Evolutionary conservation across 2,329 filamentous ascomycete species (phyloP).

Genomic region (Stemphylium vesicarium): DNA sequence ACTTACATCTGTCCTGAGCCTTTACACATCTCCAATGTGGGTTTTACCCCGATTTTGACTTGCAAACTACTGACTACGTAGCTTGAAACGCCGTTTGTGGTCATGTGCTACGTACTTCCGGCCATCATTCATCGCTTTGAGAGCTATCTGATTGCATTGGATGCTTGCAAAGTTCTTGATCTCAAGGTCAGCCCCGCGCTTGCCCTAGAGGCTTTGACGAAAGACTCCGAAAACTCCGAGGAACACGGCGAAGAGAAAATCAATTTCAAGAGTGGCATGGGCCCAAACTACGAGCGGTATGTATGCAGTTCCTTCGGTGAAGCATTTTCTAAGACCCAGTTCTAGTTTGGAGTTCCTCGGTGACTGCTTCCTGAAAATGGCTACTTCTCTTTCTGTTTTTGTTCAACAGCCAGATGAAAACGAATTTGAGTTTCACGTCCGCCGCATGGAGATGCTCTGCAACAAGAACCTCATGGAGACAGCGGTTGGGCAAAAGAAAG

Average conservation of each 20-base stretch:
- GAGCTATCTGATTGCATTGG: slow-evolving; percentile 77
- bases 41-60: slow-evolving; percentile 37
- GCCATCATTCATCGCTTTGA: slow-evolving; percentile 86
- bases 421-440: slow-evolving; percentile 87
- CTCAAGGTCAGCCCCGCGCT: slow-evolving; percentile 70
- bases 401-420: slow-evolving; percentile 76
- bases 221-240: slow-evolving; percentile 84
- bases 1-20: slow-evolving; percentile 80
- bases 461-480: slow-evolving; percentile 87
- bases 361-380: slow-evolving; percentile 94
- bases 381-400: slow-evolving; percentile 86
- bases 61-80: slow-evolving; percentile 45
- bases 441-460: slow-evolving; percentile 88
- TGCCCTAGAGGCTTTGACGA: slow-evolving; percentile 88
- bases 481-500: slow-evolving; percentile 57
- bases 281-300: slow-evolving; percentile 85
- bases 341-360: slow-evolving; percentile 81
- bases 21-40: slow-evolving; percentile 75
- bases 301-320: not conserved
- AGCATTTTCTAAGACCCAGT: not conserved
- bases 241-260: slow-evolving; percentile 72
- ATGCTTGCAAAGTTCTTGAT: slow-evolving; percentile 71
- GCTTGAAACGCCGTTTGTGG: slow-evolving; percentile 73
- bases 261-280: slow-evolving; percentile 84
- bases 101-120: slow-evolving; percentile 77